These are phyloP conservation scores for Saccharomyces jurei DNA, from an alignment of 805 yeast genomes.

Conservation along the genomic window DNA sequence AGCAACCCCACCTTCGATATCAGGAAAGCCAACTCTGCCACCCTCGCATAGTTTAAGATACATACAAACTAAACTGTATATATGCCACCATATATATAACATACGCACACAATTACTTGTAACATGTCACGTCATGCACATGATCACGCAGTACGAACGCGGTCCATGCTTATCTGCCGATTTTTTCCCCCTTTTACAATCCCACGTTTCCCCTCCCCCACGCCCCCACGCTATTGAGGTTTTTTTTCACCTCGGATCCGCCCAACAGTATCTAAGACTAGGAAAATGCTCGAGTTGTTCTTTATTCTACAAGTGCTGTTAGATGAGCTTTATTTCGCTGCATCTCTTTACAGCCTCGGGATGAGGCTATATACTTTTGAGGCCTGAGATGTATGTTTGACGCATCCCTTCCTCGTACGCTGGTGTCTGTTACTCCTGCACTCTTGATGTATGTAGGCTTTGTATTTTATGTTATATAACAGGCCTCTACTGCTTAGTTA, in stretches of 20 bases:
- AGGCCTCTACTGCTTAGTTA: not conserved
- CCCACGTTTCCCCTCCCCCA: not conserved
- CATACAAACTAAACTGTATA: not conserved
- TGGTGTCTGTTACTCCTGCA: not conserved
- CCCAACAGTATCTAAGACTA: not conserved
- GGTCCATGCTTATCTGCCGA: not conserved
- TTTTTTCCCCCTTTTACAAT: not conserved
- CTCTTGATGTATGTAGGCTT: not conserved
- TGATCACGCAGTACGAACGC: not conserved
- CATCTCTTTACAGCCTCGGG: not conserved
- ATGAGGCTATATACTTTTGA: not conserved
- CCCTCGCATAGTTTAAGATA: not conserved
- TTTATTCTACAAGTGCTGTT: not conserved
- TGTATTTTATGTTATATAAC: not conserved
- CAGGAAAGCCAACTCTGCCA: not conserved
- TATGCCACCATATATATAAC: not conserved
- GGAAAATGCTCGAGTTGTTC: not conserved
- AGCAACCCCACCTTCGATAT: slow-evolving; percentile 32
- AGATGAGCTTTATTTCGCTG: not conserved
- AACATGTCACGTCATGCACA: not conserved
- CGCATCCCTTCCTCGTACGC: not conserved
- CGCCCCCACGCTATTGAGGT: not conserved
- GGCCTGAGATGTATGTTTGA: not conserved
- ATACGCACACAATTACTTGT: not conserved
- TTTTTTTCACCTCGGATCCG: not conserved